phyloP scores from a whole-genome alignment of 768 basidiomycete species.

The Amanita muscaria region DNA sequence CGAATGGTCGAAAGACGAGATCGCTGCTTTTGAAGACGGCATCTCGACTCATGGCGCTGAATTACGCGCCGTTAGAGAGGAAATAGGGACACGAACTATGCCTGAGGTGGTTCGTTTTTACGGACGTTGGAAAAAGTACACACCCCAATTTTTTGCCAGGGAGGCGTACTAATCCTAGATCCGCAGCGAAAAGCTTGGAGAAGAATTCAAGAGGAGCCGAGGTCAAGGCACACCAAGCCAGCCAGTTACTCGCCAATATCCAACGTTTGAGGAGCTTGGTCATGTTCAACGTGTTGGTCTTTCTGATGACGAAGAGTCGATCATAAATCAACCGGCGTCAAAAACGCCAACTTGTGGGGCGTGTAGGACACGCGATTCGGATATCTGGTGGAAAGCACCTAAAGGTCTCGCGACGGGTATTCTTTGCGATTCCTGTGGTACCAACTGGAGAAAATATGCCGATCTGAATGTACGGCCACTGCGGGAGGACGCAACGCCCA shows the following conservation, averaged over 20 bases:
- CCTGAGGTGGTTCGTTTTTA: slow-evolving; percentile 79
- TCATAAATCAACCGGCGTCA: slow-evolving; percentile 43
- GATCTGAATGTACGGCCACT: slow-evolving; percentile 71
- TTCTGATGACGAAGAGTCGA: slow-evolving; percentile 71
- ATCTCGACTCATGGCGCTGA: slow-evolving; percentile 70
- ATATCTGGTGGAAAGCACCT: slow-evolving; percentile 87
- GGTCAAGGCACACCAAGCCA: slow-evolving; percentile 25
- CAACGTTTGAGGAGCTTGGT: slow-evolving; percentile 28
- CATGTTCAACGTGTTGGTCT: slow-evolving; percentile 41
- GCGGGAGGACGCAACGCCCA: slow-evolving; percentile 53
- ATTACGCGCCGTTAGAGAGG: slow-evolving; percentile 68
- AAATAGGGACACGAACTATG: slow-evolving; percentile 60
- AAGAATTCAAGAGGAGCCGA: slow-evolving; percentile 52
- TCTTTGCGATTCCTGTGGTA: slow-evolving; percentile 80
- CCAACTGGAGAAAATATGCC: slow-evolving; percentile 89
- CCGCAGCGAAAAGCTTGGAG: slow-evolving; percentile 53
- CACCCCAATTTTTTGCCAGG: slow-evolving; percentile 2
- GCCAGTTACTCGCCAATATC: slow-evolving; percentile 29
- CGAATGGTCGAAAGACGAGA: slow-evolving; percentile 63
- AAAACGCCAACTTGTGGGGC: slow-evolving; percentile 67
- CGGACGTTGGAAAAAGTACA: slow-evolving; percentile 79
- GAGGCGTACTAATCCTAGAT: slow-evolving; percentile 8
- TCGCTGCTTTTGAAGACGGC: slow-evolving; percentile 68
- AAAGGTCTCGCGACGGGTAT: slow-evolving; percentile 71
- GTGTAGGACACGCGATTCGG: slow-evolving; percentile 74